Percentiles rank a stretch among this genome's conserved stretches.
phyloP scores from a whole-genome alignment of 169 alveolate genomes.

The Eimeria mitis region DNA sequence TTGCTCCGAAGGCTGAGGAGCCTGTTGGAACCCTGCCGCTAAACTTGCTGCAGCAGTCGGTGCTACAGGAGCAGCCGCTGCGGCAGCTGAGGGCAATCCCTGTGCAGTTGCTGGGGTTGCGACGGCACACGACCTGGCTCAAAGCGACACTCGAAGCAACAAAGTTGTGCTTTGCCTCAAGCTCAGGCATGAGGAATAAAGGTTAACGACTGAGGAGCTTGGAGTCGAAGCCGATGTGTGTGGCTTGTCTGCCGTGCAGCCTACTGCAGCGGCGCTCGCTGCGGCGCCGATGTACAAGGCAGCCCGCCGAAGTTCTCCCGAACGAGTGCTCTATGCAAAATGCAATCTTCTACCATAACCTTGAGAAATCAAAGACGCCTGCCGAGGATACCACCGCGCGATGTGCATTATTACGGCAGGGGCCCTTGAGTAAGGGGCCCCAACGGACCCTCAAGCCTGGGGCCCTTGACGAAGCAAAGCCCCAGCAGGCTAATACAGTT shows the following conservation, averaged over 20 bases:
- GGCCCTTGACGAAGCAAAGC: not conserved
- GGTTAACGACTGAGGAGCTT: not conserved
- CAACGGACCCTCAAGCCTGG: not conserved
- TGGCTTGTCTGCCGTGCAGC: not conserved
- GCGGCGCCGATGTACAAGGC: not conserved
- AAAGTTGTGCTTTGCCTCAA: not conserved
- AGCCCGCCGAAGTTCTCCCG: not conserved
- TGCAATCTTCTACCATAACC: not conserved
- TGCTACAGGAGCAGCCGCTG: not conserved
- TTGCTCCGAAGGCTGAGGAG: not conserved
- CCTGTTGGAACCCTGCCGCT: not conserved
- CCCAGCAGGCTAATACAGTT: not conserved
- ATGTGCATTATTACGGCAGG: not conserved
- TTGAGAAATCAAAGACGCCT: not conserved
- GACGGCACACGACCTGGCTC: not conserved
- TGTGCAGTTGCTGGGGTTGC: not conserved
- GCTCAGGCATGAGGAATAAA: not conserved
- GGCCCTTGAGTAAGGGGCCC: not conserved
- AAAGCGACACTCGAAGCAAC: not conserved
- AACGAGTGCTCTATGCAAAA: not conserved
- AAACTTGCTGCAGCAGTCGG: slow-evolving; percentile 12
- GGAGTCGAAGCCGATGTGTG: not conserved
- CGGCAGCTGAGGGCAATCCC: not conserved
- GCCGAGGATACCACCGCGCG: not conserved
- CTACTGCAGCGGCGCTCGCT: not conserved